phyloP scores from a whole-genome alignment of 2,329 filamentous ascomycete genomes.

The Thielaviopsis ethacetica region DNA sequence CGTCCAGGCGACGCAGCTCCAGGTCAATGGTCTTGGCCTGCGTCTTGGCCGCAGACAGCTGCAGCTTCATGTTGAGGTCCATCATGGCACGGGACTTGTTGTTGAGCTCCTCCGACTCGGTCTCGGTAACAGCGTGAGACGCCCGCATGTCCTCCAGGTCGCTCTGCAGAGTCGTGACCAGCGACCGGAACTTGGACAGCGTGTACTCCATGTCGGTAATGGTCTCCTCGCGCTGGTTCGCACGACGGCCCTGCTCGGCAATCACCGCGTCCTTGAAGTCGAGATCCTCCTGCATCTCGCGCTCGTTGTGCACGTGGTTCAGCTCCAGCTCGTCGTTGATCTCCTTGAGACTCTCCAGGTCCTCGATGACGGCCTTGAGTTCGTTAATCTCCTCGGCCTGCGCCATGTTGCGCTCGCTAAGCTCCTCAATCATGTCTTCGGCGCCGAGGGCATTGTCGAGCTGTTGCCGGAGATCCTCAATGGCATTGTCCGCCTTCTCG shows the following conservation, averaged over 20 bases:
- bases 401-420: conserved; percentile 73
- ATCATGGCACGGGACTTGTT: conserved; percentile 85
- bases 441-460: conserved; percentile 76
- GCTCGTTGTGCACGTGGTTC: conserved; percentile 84
- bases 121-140: conserved; percentile 81
- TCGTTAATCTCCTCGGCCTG: conserved; percentile 74
- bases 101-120: conserved; percentile 79
- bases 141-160: conserved; percentile 86
- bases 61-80: conserved; percentile 89
- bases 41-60: conserved; percentile 75
- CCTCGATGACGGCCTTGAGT: conserved; percentile 64
- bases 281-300: conserved; percentile 85
- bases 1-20: conserved; percentile 71
- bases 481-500: conserved; percentile 51
- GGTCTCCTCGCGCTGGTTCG: conserved; percentile 58
- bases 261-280: conserved; percentile 77
- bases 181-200: conserved; percentile 70
- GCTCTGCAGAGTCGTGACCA: conserved; percentile 70
- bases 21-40: conserved; percentile 90
- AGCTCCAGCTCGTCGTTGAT: conserved; percentile 88
- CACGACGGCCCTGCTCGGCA: conserved; percentile 59
- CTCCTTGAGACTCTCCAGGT: conserved; percentile 78
- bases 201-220: conserved; percentile 86
- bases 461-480: conserved; percentile 79
- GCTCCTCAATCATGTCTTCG: conserved; percentile 85